Percentiles rank a stretch among this genome's conserved stretches.
These are phyloP conservation scores for Solanum clarkiae DNA, from an alignment of 257 asterid genomes.

Conservation along the genomic window DNA sequence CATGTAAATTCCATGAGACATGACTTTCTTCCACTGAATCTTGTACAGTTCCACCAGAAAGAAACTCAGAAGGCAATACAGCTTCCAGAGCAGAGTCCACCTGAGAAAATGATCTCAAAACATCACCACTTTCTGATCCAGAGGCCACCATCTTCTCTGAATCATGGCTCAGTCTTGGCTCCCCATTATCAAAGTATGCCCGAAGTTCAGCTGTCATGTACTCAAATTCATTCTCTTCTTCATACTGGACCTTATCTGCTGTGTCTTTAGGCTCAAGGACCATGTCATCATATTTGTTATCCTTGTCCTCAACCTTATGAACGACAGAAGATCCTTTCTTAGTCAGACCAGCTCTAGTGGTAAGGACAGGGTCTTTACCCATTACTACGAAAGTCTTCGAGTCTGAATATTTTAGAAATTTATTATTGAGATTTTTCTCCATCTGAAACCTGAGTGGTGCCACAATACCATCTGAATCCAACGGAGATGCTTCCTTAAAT, in stretches of 20 bases:
- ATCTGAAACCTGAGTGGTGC: constrained; percentile 9
- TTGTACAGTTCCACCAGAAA: constrained; percentile 24
- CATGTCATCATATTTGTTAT: constrained; percentile 31
- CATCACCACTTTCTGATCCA: constrained; percentile 52
- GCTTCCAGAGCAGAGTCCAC: constrained; percentile 44
- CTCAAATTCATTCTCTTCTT: constrained; percentile 38
- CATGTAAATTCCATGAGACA: constrained; percentile 17
- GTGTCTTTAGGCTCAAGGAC: constrained; percentile 39
- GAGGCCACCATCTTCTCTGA: constrained; percentile 26
- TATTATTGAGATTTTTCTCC: not conserved
- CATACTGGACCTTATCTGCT: constrained; percentile 23
- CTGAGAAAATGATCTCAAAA: constrained; percentile 28
- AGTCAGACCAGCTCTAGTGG: constrained; percentile 28
- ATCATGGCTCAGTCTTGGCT: constrained; percentile 15
- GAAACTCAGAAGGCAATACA: constrained; percentile 26
- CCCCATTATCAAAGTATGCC: constrained; percentile 1
- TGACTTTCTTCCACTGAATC: constrained; percentile 53
- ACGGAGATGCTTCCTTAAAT: constrained; percentile 23
- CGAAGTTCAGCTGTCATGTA: constrained; percentile 4
- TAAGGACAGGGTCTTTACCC: constrained; percentile 40
- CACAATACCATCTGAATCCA: constrained; percentile 38
- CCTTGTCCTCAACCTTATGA: constrained; percentile 21
- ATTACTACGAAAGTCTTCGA: constrained; percentile 48
- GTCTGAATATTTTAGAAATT: constrained; percentile 19
- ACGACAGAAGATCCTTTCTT: constrained; percentile 28